Evolutionary conservation across 768 basidiomycete genomes (phyloP), one percentile per base, ranked within the genome.

Genomic region (Mrakia hoshinonis): DNA sequence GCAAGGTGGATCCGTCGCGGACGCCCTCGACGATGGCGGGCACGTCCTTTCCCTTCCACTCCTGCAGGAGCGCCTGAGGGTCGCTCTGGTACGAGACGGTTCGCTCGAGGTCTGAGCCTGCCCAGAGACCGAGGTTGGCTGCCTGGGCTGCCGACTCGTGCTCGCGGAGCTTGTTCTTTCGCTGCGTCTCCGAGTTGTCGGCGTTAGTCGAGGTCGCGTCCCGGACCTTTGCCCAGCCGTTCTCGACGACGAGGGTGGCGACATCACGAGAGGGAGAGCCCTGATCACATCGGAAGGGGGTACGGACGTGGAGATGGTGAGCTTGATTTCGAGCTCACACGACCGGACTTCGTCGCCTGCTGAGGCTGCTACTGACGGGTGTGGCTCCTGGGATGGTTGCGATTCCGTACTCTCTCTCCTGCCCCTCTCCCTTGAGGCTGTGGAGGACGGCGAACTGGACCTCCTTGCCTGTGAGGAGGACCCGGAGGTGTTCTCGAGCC

Each of bases 1-100:
- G 89, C 38, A 98, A 81, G 36, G 91, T 94, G 26, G 90, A 89
- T 62, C 93, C 95, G 77, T 98, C 94, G 63, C 90, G 85, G 66
- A 97, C 92, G 77, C 90, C 88, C 80, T 99, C 95, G 71, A 98
- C 91, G 73, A 97, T 85, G 61, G 89, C 93, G 77, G 96, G 92
- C 68, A 99, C 81, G 5, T 86, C 81, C 78, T 90, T 89, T n/a
- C 89, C 92, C 79, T 94, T 96, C 87, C 91, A 89, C 79, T 95
- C 89, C 18, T 85, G 83, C 12, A 99, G 85, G 80, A 97, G 97
- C 5, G 86, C 87, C 76, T 89, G 88, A 2, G 93, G 88, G 77
- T 97, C 92, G 29, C 83, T 79, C 94, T 96, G 95, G 79, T 93
- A 86, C 76, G 89, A 84, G 2, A 96, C 88, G 18, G 81, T 80